Conservation (phyloP, 73 alveolate species). For the Symbiodinium pilosum region DNA sequence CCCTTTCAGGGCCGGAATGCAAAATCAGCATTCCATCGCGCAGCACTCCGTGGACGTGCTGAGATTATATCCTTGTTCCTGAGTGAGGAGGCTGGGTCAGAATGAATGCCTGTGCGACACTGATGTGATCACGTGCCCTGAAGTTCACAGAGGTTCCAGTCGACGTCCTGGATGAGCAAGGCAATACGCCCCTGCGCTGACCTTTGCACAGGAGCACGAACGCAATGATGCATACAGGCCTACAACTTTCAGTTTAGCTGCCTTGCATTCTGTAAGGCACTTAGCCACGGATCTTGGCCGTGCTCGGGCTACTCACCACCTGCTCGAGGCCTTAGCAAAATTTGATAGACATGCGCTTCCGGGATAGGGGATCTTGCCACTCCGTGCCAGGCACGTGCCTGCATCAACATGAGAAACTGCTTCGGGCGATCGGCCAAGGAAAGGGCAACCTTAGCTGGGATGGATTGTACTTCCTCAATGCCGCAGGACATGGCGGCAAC, state of each 20-base stretch:
- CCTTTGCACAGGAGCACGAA: neutral
- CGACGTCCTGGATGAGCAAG: constrained; percentile 60
- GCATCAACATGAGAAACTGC: constrained; percentile 31
- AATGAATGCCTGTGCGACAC: neutral
- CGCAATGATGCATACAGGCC: neutral
- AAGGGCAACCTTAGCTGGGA: neutral
- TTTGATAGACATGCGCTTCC: neutral
- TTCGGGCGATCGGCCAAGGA: constrained; percentile 80
- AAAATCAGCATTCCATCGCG: constrained; percentile 78
- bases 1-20: constrained; percentile 70
- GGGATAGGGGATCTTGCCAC: neutral
- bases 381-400: constrained; percentile 52
- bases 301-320: constrained; percentile 35
- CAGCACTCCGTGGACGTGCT: constrained; percentile 74
- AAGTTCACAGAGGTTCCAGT: neutral
- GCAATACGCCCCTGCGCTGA: constrained; percentile 62
- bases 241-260: neutral
- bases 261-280: constrained; percentile 66
- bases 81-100: constrained; percentile 36
- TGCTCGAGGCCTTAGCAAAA: constrained; percentile 19
- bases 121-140: too few relatives aligned
- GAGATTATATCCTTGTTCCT: constrained; percentile 28
- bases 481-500: constrained; percentile 52
- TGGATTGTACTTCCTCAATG: neutral
- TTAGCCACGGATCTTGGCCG: constrained; percentile 65